Conservation (phyloP, 1,284 basidiomycete genomes). For the Lentinus polychrous region DNA sequence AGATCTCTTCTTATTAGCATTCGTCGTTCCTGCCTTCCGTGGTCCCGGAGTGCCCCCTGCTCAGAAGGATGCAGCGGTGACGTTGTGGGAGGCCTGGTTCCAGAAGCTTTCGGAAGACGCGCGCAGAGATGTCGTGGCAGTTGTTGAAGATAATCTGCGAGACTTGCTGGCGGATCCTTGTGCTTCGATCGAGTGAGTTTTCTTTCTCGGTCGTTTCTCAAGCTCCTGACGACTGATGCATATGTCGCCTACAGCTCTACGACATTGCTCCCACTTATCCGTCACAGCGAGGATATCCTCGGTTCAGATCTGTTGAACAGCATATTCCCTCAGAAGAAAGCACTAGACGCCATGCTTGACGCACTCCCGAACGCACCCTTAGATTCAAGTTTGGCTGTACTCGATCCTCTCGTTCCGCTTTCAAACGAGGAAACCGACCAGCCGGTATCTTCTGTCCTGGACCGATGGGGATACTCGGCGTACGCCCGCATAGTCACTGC, state of each 20-base stretch:
- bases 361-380: constrained; percentile 40
- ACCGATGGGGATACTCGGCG: constrained; percentile 44
- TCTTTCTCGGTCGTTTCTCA: neutral
- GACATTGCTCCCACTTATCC: no score
- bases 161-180: constrained; percentile 32
- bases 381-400: constrained; percentile 53
- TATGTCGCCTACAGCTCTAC: neutral
- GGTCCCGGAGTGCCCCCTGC: neutral
- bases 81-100: constrained; percentile 20
- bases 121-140: constrained; percentile 20
- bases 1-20: constrained; percentile 40
- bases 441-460: constrained; percentile 22
- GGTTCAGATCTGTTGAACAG: constrained; percentile 26
- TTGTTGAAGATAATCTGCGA: constrained; percentile 36
- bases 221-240: neutral
- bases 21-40: constrained; percentile 35
- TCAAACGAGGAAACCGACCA: constrained; percentile 20
- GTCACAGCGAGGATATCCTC: no score
- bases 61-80: constrained; percentile 12
- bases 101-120: constrained; percentile 14
- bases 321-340: constrained; percentile 43
- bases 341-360: constrained; percentile 43
- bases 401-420: constrained; percentile 56
- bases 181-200: constrained; percentile 22
- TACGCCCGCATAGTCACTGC: constrained; percentile 65